A percentile compares a stretch with the other conserved stretches of the same genome.
Conservation (phyloP, 768 basidiomycete species). For the Calocera viscosa region DNA sequence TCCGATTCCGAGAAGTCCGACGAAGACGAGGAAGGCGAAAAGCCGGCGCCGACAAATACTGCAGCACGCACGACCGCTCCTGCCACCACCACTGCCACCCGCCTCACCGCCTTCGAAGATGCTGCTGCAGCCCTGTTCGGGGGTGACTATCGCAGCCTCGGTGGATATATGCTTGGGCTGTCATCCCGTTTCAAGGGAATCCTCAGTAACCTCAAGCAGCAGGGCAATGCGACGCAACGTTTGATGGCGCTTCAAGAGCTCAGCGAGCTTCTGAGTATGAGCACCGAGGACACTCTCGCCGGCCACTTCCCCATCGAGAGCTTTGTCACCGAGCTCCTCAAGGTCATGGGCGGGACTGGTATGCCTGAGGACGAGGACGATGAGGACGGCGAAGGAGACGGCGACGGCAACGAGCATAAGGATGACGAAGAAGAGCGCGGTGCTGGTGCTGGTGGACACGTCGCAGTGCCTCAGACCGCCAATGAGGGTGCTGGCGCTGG, state of each 20-base stretch:
- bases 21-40: background rate
- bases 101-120: conserved; percentile 22
- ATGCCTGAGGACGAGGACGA: conserved; percentile 15
- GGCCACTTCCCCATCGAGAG: conserved; percentile 91
- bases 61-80: background rate
- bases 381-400: conserved; percentile 20
- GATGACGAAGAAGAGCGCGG: conserved; percentile 62
- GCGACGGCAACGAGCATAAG: conserved; percentile 55
- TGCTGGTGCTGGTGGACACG: conserved; percentile 22
- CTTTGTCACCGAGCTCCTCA: conserved; percentile 83
- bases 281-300: conserved; percentile 91
- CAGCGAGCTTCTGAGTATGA: conserved; percentile 87
- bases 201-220: conserved; percentile 74
- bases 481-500: background rate
- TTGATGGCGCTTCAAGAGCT: conserved; percentile 86
- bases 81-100: background rate
- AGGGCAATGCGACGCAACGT: conserved; percentile 73
- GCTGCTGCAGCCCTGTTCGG: conserved; percentile 28
- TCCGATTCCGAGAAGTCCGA: conserved; percentile 4
- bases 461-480: background rate
- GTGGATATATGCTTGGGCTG: conserved; percentile 86
- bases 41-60: background rate
- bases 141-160: conserved; percentile 76
- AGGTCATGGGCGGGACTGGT: conserved; percentile 52
- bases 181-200: conserved; percentile 80